Evolutionary conservation across 1,284 basidiomycete genomes (phyloP), one percentile per base, ranked within the genome.

Genomic region (Austroboletus novae-zelandiae): DNA sequence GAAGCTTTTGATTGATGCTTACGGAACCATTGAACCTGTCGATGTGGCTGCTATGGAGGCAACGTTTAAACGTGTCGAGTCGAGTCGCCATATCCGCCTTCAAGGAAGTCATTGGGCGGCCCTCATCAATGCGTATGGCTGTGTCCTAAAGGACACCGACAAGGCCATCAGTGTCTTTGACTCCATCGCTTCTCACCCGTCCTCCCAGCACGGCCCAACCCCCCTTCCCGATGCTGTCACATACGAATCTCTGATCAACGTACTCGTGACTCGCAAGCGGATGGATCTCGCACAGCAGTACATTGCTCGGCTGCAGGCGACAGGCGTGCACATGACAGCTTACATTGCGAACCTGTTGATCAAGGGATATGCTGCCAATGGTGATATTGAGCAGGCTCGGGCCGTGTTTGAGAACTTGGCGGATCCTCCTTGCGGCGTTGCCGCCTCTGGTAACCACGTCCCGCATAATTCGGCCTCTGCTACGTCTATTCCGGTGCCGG

Each of bases 321-420:
- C 78, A 3, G 83, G 84, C 30, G 81, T 95, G 9, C 87, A 89
- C 60, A 87, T 94, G 79, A 99, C 96, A 0, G 96, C 97, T 1
- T 99, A 99, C 70, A 91, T 98, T 56, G 90, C 89, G 40, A 99
- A 99, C 71, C 77, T 91, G 54, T 73, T 98, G 59, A 98, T 99
- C 74, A 88, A 88, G 65, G 92, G 90, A 2, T 91, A 94, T 64
- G 86, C 94, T 0, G 77, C 83, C 27, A 78, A 79, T 8, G 86
- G 87, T 6, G 76, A 87, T 42, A 75, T 97, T 47, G 82, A 82
- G 27, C 73, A 78, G 40, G 84, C 94, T 0, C 76, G 94, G 32
- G 71, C 69, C 29, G 72, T 97, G 43, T 99, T 99, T 67, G 92
- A 95, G 68, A 71, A 76, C n/a, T 79, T 99, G 69, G 73, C 74